Evolutionary conservation across 148 eudicot genomes (phyloP).

Genomic region (Arbutus unedo): DNA sequence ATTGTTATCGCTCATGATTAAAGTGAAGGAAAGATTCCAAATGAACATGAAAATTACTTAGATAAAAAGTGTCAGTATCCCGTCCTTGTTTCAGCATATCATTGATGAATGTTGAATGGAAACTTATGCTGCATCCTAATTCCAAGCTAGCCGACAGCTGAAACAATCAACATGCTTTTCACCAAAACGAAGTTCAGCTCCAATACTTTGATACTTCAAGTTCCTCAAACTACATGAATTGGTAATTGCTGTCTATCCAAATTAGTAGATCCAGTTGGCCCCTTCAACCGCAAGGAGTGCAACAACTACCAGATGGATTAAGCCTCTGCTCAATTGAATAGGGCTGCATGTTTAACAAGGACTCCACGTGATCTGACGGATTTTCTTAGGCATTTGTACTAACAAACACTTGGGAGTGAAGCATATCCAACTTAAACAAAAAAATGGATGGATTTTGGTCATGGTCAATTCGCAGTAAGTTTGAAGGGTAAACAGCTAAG

Average conservation of each 20-base stretch:
- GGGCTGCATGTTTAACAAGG: neutral
- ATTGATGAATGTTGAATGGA: neutral
- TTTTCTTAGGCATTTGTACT: neutral
- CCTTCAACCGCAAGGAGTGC: slow-evolving; percentile 1
- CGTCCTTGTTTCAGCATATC: too few species aligned
- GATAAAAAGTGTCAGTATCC: neutral
- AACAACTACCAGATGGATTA: neutral
- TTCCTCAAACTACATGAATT: slow-evolving; percentile 2
- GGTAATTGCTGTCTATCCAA: neutral
- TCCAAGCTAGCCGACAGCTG: neutral
- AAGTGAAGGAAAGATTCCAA: neutral
- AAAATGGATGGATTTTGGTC: neutral
- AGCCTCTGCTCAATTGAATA: neutral
- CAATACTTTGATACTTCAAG: neutral
- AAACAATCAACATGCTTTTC: neutral
- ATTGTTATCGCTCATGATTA: neutral
- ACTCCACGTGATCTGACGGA: neutral
- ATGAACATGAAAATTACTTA: neutral
- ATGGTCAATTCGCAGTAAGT: neutral
- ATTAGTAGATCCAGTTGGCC: neutral
- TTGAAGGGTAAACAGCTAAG: neutral
- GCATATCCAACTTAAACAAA: neutral
- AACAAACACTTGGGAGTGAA: neutral
- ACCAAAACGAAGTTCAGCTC: neutral
- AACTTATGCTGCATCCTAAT: neutral